Conservation (phyloP, 805 yeast genomes). For the Saccharomycopsis oosterbeekiorum region DNA sequence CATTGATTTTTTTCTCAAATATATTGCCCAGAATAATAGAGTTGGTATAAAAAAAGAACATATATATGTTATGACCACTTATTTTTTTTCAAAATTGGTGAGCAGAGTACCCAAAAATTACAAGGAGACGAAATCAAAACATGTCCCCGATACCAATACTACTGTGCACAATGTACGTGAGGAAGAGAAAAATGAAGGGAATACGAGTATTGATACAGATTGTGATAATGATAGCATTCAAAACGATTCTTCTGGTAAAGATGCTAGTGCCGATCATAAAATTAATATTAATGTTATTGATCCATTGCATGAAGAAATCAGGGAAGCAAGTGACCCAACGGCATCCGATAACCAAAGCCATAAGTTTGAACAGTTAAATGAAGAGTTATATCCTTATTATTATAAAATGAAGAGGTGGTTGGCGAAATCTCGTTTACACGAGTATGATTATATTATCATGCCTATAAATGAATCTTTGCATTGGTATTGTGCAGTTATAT, state of each 20-base stretch:
- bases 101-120: slow-evolving; percentile 6
- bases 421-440: slow-evolving; percentile 50
- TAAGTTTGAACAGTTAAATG: not conserved
- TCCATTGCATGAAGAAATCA: not conserved
- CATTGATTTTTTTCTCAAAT: slow-evolving; percentile 73
- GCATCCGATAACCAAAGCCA: not conserved
- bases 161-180: not conserved
- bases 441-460: slow-evolving; percentile 51
- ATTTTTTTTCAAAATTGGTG: slow-evolving; percentile 62
- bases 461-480: slow-evolving; percentile 79
- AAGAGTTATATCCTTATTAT: slow-evolving; percentile 31
- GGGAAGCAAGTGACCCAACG: not conserved
- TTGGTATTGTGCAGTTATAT: slow-evolving; percentile 79
- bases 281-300: not conserved
- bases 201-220: not conserved
- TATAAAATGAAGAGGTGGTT: slow-evolving; percentile 72
- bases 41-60: slow-evolving; percentile 25
- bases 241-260: not conserved
- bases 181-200: not conserved
- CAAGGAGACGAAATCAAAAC: slow-evolving; percentile 23
- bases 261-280: not conserved
- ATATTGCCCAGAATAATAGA: slow-evolving; percentile 29
- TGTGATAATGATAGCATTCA: not conserved
- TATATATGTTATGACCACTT: slow-evolving; percentile 64
- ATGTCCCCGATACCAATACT: not conserved